Base-by-base conservation (phyloP, 768 basidiomycete genomes). In the Leccinum broughii region DNA sequence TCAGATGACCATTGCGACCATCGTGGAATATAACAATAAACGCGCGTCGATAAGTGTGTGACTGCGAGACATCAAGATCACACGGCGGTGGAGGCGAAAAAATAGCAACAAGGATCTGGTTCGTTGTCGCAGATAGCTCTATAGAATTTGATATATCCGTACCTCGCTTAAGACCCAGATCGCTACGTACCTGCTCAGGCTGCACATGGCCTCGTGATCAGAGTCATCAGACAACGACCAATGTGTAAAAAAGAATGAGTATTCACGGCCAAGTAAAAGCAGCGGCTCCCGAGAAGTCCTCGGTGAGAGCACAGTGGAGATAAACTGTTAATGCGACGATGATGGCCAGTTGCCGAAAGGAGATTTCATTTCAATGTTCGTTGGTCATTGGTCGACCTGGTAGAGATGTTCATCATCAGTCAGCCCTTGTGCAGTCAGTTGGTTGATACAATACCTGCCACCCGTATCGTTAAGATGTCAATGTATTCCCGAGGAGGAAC, bases 401-500 rank as follows among this genome's bases (percentile, higher is more conserved):
- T 46, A 46, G 44, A 24, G 13, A 39, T 44, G 14, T 1, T 6
- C 39, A 11, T 14, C 55, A 15, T 51, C 26, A 58, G 26, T 46
- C 20, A n/a, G 41, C 41, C 4, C n/a, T 44, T n/a, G n/a, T n/a
- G n/a, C 41, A 44, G 15, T 37, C 37, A 15, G 41, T 44, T 44
- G 8, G 14, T 39, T 14, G 22, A 56, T 54, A 46, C 30, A 20
- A 35, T 17, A n/a, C 10, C 14, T 30, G 37, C 15, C 10, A 17
- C 34, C 48, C 20, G n/a, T 20, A 30, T 20, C 6, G 9, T 35
- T 30, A 6, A 13, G 20, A 22, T 5, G n/a, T 20, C n/a, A 46
- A 32, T 9, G 28, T n/a, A 20, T 46, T 54, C 11, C 60, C 60
- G 52, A 62, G 62, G 60, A 56, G 58, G 34, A 52, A 32, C 11